Evolutionary conservation across 1,139 yeast genomes (phyloP), one percentile per base, ranked within the genome.

Genomic region (Entelexis paramagnoliae): DNA sequence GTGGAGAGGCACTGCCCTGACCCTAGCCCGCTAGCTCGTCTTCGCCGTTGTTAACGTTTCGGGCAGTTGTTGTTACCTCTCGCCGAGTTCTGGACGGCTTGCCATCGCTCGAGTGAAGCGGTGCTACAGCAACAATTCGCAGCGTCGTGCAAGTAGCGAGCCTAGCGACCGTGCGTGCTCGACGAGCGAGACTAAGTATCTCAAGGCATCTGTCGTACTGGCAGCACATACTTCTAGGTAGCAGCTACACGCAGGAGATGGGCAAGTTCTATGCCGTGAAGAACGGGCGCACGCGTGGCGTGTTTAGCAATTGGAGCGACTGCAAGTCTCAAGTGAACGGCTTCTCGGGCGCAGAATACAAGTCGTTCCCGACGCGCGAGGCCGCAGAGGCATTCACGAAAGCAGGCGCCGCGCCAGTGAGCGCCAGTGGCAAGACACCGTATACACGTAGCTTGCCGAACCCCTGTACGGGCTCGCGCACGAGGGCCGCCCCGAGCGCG

Each of bases 241-340:
- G 16, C 32, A 9, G 16, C 32, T 11, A 14, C 16, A n/a, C 20
- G 4, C 20, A 1, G 29, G n/a, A 30, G 3, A 45, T 45, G 52
- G 49, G 42, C 16, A 64, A 65, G 49, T 73, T 60, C 60, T 82
- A 82, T 59, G 88, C 87, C 0, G 88, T 83, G 2, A 77, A 75
- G 6, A 71, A 66, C 13, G 89, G 89, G 10, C 66, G 74, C 16
- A 57, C 58, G 0, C 60, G 68, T 0, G 91, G 89, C 1, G 69
- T 82, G 1, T 82, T 66, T 61, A 57, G 50, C 16, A 63, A 63
- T 41, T 83, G 91, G 91, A 34, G 35, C 17, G 63, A 58, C 22
- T 59, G 63, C 44, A 46, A 55, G 40, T 47, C 42, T 5, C 74
- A 76, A 51, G 80, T 77, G 0, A 58, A 59, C n/a, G 84, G 84